phyloP scores from a whole-genome alignment of 805 yeast genomes.

The Pachysolen tannophilus region DNA sequence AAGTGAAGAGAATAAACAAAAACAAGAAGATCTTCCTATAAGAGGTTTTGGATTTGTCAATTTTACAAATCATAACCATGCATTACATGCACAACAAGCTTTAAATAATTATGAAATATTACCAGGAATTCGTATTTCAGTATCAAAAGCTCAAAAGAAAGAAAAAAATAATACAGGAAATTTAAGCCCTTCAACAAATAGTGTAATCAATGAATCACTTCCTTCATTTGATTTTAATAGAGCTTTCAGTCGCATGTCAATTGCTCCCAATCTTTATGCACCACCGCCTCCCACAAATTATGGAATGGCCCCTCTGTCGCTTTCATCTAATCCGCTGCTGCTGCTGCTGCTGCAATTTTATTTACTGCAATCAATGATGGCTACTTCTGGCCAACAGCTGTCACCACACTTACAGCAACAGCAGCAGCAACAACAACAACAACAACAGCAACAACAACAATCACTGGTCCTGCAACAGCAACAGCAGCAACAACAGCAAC shows the following conservation, averaged over 20 bases:
- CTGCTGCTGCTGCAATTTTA: not conserved
- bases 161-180: conserved; percentile 23
- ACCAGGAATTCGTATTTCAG: conserved; percentile 19
- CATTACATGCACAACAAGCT: conserved; percentile 38
- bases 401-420: not conserved
- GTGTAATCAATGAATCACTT: not conserved
- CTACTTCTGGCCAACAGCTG: too few species aligned
- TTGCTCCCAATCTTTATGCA: not conserved
- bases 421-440: not conserved
- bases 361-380: too few species aligned
- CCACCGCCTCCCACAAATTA: conserved; percentile 1
- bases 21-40: conserved; percentile 13
- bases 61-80: conserved; percentile 38
- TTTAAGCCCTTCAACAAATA: conserved; percentile 1
- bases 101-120: conserved; percentile 35
- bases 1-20: conserved; percentile 1
- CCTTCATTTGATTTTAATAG: conserved; percentile 1
- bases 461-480: conserved; percentile 3
- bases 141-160: conserved; percentile 40
- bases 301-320: not conserved
- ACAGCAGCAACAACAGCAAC: conserved; percentile 2
- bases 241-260: conserved; percentile 5
- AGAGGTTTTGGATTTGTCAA: conserved; percentile 49
- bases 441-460: not conserved
- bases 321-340: not conserved